A percentile compares a stretch with the other conserved stretches of the same genome.
phyloP scores from a whole-genome alignment of 139 green algal genomes.

The Volvox africanus region DNA sequence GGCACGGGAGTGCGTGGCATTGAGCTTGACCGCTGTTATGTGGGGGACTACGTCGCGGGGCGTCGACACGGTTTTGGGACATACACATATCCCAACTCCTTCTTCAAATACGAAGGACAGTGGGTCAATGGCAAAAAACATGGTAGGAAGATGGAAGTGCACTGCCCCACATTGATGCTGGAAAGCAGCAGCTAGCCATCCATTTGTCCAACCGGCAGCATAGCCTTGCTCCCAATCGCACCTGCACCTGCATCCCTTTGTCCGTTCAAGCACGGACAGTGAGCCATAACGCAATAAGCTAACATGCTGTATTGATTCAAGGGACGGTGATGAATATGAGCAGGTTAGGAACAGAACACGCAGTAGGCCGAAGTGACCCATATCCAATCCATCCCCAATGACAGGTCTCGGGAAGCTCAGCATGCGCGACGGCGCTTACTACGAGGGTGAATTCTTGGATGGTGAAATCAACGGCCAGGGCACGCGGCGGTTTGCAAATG shows the following conservation, averaged over 20 bases:
- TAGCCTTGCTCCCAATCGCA: too few relatives aligned
- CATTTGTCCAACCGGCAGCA: too few relatives aligned
- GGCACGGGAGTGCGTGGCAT: conserved; percentile 26
- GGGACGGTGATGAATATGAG: too few relatives aligned
- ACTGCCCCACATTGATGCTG: too few relatives aligned
- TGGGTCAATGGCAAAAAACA: conserved; percentile 61
- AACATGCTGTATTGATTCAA: too few relatives aligned
- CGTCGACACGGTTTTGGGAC: conserved; percentile 48
- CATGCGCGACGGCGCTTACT: conserved; percentile 56
- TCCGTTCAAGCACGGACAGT: too few relatives aligned
- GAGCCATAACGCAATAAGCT: too few relatives aligned
- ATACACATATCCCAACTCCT: conserved; percentile 49
- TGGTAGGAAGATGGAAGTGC: conserved; percentile 29
- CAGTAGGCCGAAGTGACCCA: too few relatives aligned
- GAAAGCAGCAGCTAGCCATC: too few relatives aligned
- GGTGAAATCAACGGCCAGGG: conserved; percentile 49
- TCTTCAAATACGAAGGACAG: conserved; percentile 58
- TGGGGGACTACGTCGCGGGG: conserved; percentile 42
- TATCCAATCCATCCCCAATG: too few relatives aligned
- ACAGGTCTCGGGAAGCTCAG: conserved; percentile 53
- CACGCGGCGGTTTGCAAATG: conserved; percentile 54
- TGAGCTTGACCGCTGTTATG: conserved; percentile 56
- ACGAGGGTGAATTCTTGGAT: conserved; percentile 49
- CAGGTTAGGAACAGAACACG: too few relatives aligned
- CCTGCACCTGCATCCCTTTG: too few relatives aligned